Percentiles rank a stretch among this genome's conserved stretches.
These are phyloP conservation scores for Naganishia antarctica DNA, from an alignment of 768 basidiomycete genomes.

Conservation along the genomic window DNA sequence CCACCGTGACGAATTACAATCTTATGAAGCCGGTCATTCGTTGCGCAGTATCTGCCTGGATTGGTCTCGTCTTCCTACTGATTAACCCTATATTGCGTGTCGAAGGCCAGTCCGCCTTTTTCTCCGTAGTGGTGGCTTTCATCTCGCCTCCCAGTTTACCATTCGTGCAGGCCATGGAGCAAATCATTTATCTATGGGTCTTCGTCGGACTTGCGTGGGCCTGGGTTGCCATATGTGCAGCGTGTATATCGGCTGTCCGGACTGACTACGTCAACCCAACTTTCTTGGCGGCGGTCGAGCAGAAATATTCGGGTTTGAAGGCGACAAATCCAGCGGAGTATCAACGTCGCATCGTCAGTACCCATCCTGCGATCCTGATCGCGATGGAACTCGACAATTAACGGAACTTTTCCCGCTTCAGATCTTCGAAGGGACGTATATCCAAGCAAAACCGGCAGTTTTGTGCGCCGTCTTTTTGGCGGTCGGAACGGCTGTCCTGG, in stretches of 20 bases:
- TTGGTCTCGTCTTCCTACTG: conserved; percentile 40
- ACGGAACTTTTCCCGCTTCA: too few relatives aligned
- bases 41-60: conserved; percentile 40
- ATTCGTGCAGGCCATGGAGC: conserved; percentile 41
- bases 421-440: conserved; percentile 45
- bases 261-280: conserved; percentile 30
- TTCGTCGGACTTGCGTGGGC: conserved; percentile 43
- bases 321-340: conserved; percentile 21
- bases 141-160: conserved; percentile 42
- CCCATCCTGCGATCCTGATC: too few relatives aligned
- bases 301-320: conserved; percentile 23
- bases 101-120: conserved; percentile 40
- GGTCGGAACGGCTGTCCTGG: conserved; percentile 37
- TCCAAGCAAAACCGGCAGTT: conserved; percentile 40
- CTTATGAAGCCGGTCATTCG: conserved; percentile 42
- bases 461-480: conserved; percentile 41
- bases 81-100: conserved; percentile 34
- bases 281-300: conserved; percentile 30
- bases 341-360: conserved; percentile 24
- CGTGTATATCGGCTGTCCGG: conserved; percentile 36
- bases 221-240: conserved; percentile 42
- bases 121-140: conserved; percentile 33
- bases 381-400: too few relatives aligned
- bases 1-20: conserved; percentile 33
- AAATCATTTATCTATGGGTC: conserved; percentile 41